Evolutionary conservation across 2,329 filamentous ascomycete species (phyloP).

Genomic region (Fusarium humuli): DNA sequence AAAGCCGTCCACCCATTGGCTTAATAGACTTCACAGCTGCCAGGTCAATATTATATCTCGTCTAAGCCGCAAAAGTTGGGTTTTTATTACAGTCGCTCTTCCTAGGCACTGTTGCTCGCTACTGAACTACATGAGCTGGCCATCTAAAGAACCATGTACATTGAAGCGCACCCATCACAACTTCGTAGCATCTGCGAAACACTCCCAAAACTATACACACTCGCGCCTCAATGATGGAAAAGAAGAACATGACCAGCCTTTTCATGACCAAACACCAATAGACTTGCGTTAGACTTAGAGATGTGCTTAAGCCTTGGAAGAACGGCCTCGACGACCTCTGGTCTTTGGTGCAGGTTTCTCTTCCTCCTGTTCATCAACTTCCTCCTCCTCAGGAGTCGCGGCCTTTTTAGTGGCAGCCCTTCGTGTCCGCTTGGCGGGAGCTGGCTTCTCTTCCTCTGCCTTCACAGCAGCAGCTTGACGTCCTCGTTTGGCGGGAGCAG

Average conservation of each 20-base stretch:
- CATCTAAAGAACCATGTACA: neutral
- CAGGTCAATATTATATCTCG: neutral
- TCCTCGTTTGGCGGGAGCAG: constrained; percentile 48
- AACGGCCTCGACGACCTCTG: constrained; percentile 43
- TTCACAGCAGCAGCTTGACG: constrained; percentile 27
- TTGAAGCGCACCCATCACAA: neutral
- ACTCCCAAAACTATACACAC: constrained; percentile 22
- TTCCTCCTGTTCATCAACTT: constrained; percentile 24
- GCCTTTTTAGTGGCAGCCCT: constrained; percentile 36
- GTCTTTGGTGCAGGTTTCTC: constrained; percentile 51
- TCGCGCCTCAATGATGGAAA: neutral
- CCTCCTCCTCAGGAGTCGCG: constrained; percentile 24
- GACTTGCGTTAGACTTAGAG: neutral
- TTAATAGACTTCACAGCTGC: neutral
- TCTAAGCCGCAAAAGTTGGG: constrained; percentile 3
- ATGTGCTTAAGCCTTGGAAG: constrained; percentile 38
- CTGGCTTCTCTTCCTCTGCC: constrained; percentile 34
- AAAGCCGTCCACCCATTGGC: neutral
- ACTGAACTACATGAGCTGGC: neutral
- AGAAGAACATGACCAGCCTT: neutral
- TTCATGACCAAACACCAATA: neutral
- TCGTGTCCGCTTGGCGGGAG: constrained; percentile 32
- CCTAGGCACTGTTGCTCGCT: neutral
- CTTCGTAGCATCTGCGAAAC: constrained; percentile 6
- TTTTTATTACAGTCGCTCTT: neutral